These are phyloP conservation scores for Lentinula boryana DNA, from an alignment of 768 basidiomycete species.

Conservation along the genomic window DNA sequence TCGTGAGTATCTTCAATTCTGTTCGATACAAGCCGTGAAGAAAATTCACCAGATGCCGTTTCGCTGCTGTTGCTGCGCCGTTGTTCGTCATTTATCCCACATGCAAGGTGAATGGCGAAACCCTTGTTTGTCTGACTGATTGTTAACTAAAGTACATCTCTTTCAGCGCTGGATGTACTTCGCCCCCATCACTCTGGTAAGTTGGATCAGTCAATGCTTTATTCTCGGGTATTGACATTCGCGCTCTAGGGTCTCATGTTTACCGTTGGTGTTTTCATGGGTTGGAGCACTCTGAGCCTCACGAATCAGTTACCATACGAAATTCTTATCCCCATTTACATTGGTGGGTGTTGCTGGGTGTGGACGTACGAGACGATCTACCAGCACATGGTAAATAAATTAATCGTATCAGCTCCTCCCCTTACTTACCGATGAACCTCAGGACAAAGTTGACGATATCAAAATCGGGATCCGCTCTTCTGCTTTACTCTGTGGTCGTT, in stretches of 20 bases:
- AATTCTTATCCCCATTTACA: conserved; percentile 17
- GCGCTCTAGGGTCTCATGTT: conserved; percentile 24
- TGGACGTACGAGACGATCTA: conserved; percentile 27
- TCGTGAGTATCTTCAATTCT: neutral
- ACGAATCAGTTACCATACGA: conserved; percentile 18
- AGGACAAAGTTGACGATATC: conserved; percentile 57
- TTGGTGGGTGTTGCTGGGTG: conserved; percentile 22
- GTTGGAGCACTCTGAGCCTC: conserved; percentile 20
- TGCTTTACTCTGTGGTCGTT: conserved; percentile 44
- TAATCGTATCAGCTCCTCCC: neutral
- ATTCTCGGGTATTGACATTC: neutral
- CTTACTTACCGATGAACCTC: conserved; percentile 4
- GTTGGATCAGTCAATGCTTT: neutral
- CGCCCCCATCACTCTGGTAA: conserved; percentile 24
- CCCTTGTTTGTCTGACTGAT: neutral
- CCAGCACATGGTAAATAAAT: conserved; percentile 20
- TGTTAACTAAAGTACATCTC: neutral
- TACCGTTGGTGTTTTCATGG: conserved; percentile 25
- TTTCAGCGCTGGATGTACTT: conserved; percentile 23
- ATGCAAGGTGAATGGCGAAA: conserved; percentile 18
- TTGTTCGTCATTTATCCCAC: conserved; percentile 26
- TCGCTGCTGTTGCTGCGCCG: conserved; percentile 8
- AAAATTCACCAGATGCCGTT: too few species aligned
- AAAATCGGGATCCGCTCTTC: conserved; percentile 53
- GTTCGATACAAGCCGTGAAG: neutral